These are phyloP conservation scores for Botrytis deweyae DNA, from an alignment of 2,329 filamentous ascomycete genomes.

Conservation along the genomic window DNA sequence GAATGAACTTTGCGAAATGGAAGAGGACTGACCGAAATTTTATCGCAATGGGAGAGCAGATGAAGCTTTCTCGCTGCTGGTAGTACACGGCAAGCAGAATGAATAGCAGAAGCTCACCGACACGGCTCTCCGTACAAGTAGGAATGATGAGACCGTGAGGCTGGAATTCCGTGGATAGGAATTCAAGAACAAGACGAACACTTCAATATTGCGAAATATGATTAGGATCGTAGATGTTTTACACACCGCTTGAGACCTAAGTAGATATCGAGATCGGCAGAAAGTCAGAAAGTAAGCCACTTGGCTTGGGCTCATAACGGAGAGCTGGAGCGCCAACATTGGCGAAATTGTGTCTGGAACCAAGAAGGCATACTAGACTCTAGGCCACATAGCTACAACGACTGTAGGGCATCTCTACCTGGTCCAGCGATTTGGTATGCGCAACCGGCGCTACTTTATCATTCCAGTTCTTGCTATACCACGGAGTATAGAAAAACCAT, in stretches of 20 bases:
- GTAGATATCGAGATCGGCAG: background rate
- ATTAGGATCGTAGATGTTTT: background rate
- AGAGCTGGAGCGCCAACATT: background rate
- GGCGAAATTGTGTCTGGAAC: background rate
- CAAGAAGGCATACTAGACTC: background rate
- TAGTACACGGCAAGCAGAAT: background rate
- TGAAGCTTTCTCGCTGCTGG: background rate
- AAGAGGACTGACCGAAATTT: background rate
- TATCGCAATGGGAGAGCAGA: too few species aligned
- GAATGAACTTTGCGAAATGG: background rate
- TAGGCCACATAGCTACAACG: background rate
- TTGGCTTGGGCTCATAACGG: background rate
- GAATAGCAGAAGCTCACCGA: background rate
- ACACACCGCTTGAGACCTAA: background rate
- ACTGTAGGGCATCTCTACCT: background rate
- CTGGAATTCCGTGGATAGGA: background rate
- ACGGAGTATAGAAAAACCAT: background rate
- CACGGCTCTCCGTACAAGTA: too few species aligned
- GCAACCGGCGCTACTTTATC: background rate
- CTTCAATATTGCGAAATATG: background rate
- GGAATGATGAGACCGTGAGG: too few species aligned
- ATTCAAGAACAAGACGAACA: background rate
- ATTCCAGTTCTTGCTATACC: background rate
- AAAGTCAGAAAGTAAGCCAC: background rate
- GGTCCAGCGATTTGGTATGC: background rate